phyloP scores from a whole-genome alignment of 768 basidiomycete genomes.

The Hortiboletus flavorubellus region DNA sequence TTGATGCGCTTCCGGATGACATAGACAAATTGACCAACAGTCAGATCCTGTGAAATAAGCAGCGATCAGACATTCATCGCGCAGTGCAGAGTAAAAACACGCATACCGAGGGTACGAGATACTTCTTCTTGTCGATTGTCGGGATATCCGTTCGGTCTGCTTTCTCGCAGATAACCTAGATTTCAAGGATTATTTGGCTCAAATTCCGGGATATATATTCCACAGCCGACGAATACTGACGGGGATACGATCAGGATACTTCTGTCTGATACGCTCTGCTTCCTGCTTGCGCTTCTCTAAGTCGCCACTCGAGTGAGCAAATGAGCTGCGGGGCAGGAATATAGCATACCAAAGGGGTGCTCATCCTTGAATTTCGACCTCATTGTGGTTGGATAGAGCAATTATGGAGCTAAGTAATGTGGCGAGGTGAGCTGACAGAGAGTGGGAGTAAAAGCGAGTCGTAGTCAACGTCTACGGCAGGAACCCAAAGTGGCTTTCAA shows the following conservation, averaged over 20 bases:
- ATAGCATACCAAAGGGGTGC: conserved; percentile 84
- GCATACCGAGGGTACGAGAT: conserved; percentile 92
- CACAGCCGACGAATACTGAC: conserved; percentile 44
- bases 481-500: conserved; percentile 26
- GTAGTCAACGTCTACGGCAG: conserved; percentile 27
- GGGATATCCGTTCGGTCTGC: conserved; percentile 98
- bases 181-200: conserved; percentile 5
- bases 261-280: conserved; percentile 96
- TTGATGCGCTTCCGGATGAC: conserved; percentile 99
- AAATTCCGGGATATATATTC: conserved; percentile 1
- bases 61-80: conserved; percentile 28
- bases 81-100: not conserved
- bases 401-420: conserved; percentile 4
- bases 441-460: conserved; percentile 12
- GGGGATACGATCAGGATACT: conserved; percentile 98
- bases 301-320: conserved; percentile 17
- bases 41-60: conserved; percentile 66
- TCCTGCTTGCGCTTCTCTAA: conserved; percentile 99
- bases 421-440: conserved; percentile 1
- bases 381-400: conserved; percentile 42
- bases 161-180: conserved; percentile 98
- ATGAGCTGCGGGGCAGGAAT: conserved; percentile 33
- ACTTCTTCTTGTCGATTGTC: conserved; percentile 99
- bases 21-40: conserved; percentile 98
- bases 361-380: conserved; percentile 98